Evolutionary conservation across 2,329 filamentous ascomycete genomes (phyloP).

Genomic region (Ceratocystis albifundus): DNA sequence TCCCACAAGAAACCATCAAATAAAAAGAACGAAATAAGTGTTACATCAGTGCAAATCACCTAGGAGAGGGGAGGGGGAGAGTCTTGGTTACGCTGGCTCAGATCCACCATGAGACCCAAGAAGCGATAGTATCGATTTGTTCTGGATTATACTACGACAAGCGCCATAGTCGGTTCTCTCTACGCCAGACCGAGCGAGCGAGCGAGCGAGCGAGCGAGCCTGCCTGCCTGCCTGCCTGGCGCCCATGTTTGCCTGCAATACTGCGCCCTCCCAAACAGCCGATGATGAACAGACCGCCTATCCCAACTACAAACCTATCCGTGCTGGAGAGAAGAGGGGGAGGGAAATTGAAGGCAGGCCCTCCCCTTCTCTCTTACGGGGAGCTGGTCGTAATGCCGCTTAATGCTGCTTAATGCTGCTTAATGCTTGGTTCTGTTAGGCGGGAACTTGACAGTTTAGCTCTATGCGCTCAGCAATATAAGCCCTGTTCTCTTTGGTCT

Average conservation of each 20-base stretch:
- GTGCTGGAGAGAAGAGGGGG: background rate
- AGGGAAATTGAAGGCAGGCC: background rate
- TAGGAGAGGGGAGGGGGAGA: background rate
- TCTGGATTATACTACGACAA: background rate
- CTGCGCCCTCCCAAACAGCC: background rate
- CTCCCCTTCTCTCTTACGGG: background rate
- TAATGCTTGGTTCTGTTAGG: no score
- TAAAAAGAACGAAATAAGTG: constrained; percentile 2
- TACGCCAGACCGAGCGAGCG: no score
- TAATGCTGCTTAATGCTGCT: background rate
- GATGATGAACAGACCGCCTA: constrained; percentile 10
- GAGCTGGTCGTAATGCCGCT: background rate
- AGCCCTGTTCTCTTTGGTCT: background rate
- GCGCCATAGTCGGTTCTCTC: no score
- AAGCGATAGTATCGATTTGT: background rate
- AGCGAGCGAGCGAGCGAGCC: no score
- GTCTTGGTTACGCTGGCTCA: background rate
- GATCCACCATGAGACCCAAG: background rate
- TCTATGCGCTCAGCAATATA: background rate
- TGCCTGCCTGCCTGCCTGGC: no score
- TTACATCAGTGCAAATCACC: constrained; percentile 3
- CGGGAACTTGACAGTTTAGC: background rate
- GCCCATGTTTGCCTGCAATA: background rate
- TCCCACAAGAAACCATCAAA: background rate
- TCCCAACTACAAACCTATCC: background rate